Evolutionary conservation across 352 stramenopile genomes (phyloP).

Genomic region (Pythium graminicola): DNA sequence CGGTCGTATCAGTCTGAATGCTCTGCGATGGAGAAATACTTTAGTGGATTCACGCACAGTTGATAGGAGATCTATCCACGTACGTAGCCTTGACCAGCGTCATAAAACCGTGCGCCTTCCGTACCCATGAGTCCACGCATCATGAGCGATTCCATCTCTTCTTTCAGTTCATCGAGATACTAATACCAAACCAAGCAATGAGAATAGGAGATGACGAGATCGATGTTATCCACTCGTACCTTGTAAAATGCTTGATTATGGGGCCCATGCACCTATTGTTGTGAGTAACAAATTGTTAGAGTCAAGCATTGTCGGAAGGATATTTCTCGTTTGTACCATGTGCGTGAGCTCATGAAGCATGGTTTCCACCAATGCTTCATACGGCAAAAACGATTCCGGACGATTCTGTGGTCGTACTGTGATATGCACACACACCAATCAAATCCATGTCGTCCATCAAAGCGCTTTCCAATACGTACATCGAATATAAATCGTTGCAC

Average conservation of each 20-base stretch:
- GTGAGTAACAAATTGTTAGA: no score
- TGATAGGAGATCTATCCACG: not conserved
- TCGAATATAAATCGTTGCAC: slow-evolving; percentile 64
- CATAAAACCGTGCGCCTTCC: slow-evolving; percentile 39
- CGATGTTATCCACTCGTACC: slow-evolving; percentile 19
- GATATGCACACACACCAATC: not conserved
- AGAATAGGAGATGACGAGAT: not conserved
- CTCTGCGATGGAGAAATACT: slow-evolving; percentile 4
- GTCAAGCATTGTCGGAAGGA: not conserved
- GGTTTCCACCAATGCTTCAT: slow-evolving; percentile 58
- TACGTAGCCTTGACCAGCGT: slow-evolving; percentile 38
- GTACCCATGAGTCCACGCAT: slow-evolving; percentile 36
- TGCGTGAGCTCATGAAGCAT: slow-evolving; percentile 70
- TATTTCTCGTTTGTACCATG: slow-evolving; percentile 27
- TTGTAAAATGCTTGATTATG: slow-evolving; percentile 69
- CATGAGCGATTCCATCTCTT: slow-evolving; percentile 56
- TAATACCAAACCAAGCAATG: slow-evolving; percentile 7
- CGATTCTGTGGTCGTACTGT: slow-evolving; percentile 34
- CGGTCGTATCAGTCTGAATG: slow-evolving; percentile 17
- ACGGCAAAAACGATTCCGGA: slow-evolving; percentile 32
- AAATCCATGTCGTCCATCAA: slow-evolving; percentile 27
- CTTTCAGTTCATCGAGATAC: slow-evolving; percentile 54
- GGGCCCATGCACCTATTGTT: slow-evolving; percentile 32
- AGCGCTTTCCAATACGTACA: slow-evolving; percentile 29
- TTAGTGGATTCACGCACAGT: not conserved